These are phyloP conservation scores for Alternaria tenuissima DNA, from an alignment of 2,329 filamentous ascomycete species.

Conservation along the genomic window DNA sequence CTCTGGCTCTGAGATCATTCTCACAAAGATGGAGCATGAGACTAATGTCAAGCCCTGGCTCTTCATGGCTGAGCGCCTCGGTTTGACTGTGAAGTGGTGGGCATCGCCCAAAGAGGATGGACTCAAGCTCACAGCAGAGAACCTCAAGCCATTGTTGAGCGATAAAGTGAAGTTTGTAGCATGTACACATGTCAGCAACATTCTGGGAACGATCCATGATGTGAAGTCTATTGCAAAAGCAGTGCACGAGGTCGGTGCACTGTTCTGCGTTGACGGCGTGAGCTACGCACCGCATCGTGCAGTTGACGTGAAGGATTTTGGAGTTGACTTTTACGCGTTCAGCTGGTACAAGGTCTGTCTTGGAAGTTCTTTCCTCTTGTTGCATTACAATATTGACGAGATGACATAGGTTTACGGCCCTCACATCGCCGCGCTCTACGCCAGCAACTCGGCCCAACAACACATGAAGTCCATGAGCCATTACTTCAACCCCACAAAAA, in stretches of 20 bases:
- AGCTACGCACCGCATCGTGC: slow-evolving; percentile 77
- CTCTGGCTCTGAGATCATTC: slow-evolving; percentile 69
- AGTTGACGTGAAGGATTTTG: slow-evolving; percentile 73
- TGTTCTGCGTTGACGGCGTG: slow-evolving; percentile 78
- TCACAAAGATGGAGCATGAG: slow-evolving; percentile 79
- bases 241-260: slow-evolving; percentile 62
- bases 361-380: background rate
- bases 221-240: slow-evolving; percentile 63
- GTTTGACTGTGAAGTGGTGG: slow-evolving; percentile 76
- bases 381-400: background rate
- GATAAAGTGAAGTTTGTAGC: slow-evolving; percentile 73
- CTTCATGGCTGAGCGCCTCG: slow-evolving; percentile 68
- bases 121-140: slow-evolving; percentile 66
- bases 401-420: slow-evolving; percentile 71
- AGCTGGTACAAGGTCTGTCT: slow-evolving; percentile 74
- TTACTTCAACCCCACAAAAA: slow-evolving; percentile 70
- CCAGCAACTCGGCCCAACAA: slow-evolving; percentile 63
- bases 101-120: slow-evolving; percentile 55
- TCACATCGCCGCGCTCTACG: slow-evolving; percentile 76
- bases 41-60: slow-evolving; percentile 80
- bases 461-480: slow-evolving; percentile 68
- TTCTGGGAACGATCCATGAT: slow-evolving; percentile 75
- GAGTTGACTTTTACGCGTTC: slow-evolving; percentile 79
- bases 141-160: slow-evolving; percentile 67
- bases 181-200: slow-evolving; percentile 77